phyloP scores from a whole-genome alignment of 140 eudicot genomes.

The Senecio squalidus region DNA sequence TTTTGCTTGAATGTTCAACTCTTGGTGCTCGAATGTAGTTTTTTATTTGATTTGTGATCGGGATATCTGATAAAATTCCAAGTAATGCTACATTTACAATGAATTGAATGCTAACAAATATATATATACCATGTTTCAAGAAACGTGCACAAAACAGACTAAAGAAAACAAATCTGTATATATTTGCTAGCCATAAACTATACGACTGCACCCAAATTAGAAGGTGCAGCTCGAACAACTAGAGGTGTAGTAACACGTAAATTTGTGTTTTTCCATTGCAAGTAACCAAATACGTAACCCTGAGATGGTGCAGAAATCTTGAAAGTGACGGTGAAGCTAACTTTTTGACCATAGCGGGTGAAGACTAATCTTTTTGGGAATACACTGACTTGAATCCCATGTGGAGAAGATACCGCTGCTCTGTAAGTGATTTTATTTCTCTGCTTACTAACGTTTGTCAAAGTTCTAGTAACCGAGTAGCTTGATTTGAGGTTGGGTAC shows the following conservation, averaged over 20 bases:
- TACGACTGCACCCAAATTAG: constrained; percentile 30
- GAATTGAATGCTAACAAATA: constrained; percentile 8
- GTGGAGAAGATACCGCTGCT: constrained; percentile 54
- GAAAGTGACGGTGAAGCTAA: constrained; percentile 57
- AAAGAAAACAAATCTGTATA: neutral
- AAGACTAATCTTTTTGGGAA: constrained; percentile 49
- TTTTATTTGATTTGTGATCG: constrained; percentile 17
- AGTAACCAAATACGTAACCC: constrained; percentile 70
- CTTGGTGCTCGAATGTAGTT: constrained; percentile 3
- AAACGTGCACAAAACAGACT: neutral
- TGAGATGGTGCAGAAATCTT: constrained; percentile 49
- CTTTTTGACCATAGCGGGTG: constrained; percentile 51
- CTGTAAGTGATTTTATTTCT: constrained; percentile 33
- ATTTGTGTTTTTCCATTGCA: constrained; percentile 58
- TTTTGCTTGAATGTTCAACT: constrained; percentile 3
- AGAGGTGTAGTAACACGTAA: constrained; percentile 59
- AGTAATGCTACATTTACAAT: constrained; percentile 25
- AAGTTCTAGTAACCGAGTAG: constrained; percentile 51
- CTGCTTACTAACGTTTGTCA: constrained; percentile 58
- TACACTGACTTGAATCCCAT: constrained; percentile 58
- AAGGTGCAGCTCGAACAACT: constrained; percentile 45
- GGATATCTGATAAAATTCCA: neutral
- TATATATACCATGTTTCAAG: constrained; percentile 8
- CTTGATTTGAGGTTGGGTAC: constrained; percentile 54
- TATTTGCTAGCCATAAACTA: constrained; percentile 1